Evolutionary conservation across 805 yeast species (phyloP).

Genomic region (Priceomyces medius): DNA sequence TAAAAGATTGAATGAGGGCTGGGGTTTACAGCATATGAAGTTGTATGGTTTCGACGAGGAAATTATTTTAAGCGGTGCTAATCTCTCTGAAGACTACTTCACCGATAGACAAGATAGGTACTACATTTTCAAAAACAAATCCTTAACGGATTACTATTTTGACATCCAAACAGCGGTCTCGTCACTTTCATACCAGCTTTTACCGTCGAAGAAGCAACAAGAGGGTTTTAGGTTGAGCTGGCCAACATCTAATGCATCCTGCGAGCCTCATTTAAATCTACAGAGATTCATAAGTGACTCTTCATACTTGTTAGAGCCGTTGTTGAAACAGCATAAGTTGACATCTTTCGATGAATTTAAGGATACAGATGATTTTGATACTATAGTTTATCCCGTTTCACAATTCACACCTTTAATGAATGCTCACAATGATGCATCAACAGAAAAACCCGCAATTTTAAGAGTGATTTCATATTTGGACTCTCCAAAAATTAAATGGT

Average conservation of each 20-base stretch:
- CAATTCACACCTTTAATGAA: slow-evolving; percentile 82
- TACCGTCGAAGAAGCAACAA: slow-evolving; percentile 38
- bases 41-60: slow-evolving; percentile 93
- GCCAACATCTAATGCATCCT: slow-evolving; percentile 67
- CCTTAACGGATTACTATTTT: slow-evolving; percentile 71
- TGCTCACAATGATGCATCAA: slow-evolving; percentile 59
- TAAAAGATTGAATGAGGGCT: slow-evolving; percentile 82
- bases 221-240: slow-evolving; percentile 62
- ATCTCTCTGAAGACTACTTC: slow-evolving; percentile 86
- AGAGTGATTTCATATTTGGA: slow-evolving; percentile 58
- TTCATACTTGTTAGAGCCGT: slow-evolving; percentile 53
- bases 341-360: slow-evolving; percentile 30
- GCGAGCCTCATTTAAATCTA: slow-evolving; percentile 62
- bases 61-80: slow-evolving; percentile 86
- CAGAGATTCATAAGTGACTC: slow-evolving; percentile 55
- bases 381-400: slow-evolving; percentile 84
- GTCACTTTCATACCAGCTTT: slow-evolving; percentile 66
- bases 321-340: slow-evolving; percentile 48
- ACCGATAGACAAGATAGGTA: slow-evolving; percentile 94
- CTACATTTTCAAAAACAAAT: slow-evolving; percentile 59
- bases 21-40: slow-evolving; percentile 96
- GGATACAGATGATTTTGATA: slow-evolving; percentile 42
- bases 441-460: slow-evolving; percentile 74
- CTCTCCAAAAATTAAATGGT: slow-evolving; percentile 63
- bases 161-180: slow-evolving; percentile 66